Percentiles rank a stretch among this genome's conserved stretches.
These are phyloP conservation scores for Schizophyllum commune DNA, from an alignment of 1,284 basidiomycete species.

Conservation along the genomic window DNA sequence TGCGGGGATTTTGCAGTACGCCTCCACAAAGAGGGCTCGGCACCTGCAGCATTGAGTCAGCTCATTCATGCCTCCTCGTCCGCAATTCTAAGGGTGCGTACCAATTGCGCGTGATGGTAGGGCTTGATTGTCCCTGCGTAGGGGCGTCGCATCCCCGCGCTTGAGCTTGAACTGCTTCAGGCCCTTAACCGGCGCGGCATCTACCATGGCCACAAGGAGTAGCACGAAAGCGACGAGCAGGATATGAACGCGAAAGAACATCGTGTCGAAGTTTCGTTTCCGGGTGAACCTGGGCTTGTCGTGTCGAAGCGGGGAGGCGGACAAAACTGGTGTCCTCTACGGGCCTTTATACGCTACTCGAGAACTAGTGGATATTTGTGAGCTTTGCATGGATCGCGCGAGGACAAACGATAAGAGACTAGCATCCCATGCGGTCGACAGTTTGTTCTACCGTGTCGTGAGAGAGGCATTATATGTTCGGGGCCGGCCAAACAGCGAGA, in stretches of 20 bases:
- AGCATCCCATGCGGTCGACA: neutral
- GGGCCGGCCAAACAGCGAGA: neutral
- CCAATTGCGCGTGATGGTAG: neutral
- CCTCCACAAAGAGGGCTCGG: neutral
- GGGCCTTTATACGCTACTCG: neutral
- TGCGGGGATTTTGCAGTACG: neutral
- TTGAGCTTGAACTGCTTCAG: neutral
- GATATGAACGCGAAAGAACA: neutral
- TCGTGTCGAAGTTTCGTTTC: neutral
- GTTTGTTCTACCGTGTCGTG: neutral
- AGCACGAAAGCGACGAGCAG: neutral
- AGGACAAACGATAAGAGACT: neutral
- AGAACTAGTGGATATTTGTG: too few species aligned
- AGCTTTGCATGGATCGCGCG: neutral
- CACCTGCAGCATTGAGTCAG: neutral
- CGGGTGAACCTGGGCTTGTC: neutral
- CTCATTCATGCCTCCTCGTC: neutral
- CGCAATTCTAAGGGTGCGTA: neutral
- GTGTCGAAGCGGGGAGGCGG: neutral
- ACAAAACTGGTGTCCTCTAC: neutral
- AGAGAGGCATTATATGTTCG: neutral
- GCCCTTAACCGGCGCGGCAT: neutral
- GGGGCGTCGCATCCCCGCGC: neutral
- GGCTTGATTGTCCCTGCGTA: neutral
- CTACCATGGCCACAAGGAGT: neutral